A percentile compares a stretch with the other conserved stretches of the same genome.
These are phyloP conservation scores for Aulographum hederae DNA, from an alignment of 2,329 filamentous ascomycete genomes.

Conservation along the genomic window DNA sequence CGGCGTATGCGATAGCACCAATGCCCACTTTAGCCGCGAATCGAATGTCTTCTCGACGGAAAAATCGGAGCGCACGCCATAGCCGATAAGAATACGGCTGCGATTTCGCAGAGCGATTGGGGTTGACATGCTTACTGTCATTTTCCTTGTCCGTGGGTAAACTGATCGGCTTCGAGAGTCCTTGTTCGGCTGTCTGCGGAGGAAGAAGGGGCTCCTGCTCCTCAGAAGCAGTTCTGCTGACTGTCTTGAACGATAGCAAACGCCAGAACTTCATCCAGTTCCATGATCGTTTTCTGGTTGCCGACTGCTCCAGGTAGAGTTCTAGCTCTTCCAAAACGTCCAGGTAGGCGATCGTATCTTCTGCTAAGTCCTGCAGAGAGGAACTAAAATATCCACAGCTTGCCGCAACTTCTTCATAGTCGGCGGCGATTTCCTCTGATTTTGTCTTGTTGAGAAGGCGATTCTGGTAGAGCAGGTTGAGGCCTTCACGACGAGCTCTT, in stretches of 20 bases:
- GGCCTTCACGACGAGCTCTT: slow-evolving; percentile 52
- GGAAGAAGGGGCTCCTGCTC: neutral
- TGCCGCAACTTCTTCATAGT: slow-evolving; percentile 94
- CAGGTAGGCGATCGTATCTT: slow-evolving; percentile 71
- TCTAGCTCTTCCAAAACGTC: slow-evolving; percentile 75
- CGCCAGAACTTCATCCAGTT: slow-evolving; percentile 74
- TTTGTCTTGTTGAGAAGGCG: slow-evolving; percentile 53
- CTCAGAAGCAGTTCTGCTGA: slow-evolving; percentile 2
- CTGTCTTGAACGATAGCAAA: too few relatives aligned
- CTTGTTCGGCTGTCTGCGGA: slow-evolving; percentile 9
- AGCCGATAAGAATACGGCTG: slow-evolving; percentile 11
- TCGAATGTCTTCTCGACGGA: slow-evolving; percentile 46
- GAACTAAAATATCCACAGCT: slow-evolving; percentile 95
- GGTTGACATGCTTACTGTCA: slow-evolving; percentile 1
- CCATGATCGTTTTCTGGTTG: slow-evolving; percentile 53
- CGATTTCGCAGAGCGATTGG: neutral
- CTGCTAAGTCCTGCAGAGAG: slow-evolving; percentile 74
- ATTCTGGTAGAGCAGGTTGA: slow-evolving; percentile 62
- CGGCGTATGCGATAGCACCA: slow-evolving; percentile 73
- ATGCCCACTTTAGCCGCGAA: slow-evolving; percentile 90
- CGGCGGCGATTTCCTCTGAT: slow-evolving; percentile 63
- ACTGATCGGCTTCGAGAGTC: slow-evolving; percentile 16
- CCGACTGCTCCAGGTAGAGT: slow-evolving; percentile 43
- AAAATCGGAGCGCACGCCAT: slow-evolving; percentile 35
- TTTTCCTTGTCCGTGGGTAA: slow-evolving; percentile 12